Evolutionary conservation across 495 filamentous ascomycete genomes (phyloP).

Genomic region (Neurospora intermedia): DNA sequence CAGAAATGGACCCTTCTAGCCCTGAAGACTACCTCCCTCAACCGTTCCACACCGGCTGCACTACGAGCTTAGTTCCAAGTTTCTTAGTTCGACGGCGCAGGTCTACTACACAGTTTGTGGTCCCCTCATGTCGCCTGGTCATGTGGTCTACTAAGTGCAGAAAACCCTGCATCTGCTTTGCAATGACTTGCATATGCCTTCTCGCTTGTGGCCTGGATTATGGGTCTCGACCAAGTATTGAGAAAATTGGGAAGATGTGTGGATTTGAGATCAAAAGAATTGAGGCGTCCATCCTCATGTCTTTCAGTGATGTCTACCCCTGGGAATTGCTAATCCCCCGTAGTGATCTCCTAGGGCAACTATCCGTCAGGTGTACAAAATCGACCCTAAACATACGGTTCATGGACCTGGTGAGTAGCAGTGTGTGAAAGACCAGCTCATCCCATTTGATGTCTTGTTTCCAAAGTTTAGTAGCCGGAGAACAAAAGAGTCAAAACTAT

Average conservation of each 20-base stretch:
- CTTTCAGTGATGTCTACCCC: not conserved
- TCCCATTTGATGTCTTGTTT: not conserved
- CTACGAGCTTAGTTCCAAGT: not conserved
- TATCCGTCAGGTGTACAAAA: not conserved
- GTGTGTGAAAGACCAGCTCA: not conserved
- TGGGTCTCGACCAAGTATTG: not conserved
- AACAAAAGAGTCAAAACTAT: not conserved
- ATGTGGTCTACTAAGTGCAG: not conserved
- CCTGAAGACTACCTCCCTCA: not conserved
- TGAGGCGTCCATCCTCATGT: not conserved
- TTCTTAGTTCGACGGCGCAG: not conserved
- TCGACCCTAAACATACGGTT: not conserved
- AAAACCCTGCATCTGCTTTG: not conserved
- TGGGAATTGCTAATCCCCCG: not conserved
- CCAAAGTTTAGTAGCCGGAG: not conserved
- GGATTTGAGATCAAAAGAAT: not conserved
- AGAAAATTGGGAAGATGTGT: not conserved
- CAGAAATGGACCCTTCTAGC: not conserved
- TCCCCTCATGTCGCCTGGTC: not conserved
- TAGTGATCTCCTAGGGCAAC: not conserved
- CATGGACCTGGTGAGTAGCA: not conserved
- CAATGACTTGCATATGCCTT: not conserved
- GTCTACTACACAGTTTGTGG: not conserved
- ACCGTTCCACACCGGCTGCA: not conserved
- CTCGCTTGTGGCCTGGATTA: not conserved